A percentile compares a stretch with the other conserved stretches of the same genome.
These are phyloP conservation scores for Paulinella micropora DNA, from an alignment of 78 protist species.

Conservation along the genomic window DNA sequence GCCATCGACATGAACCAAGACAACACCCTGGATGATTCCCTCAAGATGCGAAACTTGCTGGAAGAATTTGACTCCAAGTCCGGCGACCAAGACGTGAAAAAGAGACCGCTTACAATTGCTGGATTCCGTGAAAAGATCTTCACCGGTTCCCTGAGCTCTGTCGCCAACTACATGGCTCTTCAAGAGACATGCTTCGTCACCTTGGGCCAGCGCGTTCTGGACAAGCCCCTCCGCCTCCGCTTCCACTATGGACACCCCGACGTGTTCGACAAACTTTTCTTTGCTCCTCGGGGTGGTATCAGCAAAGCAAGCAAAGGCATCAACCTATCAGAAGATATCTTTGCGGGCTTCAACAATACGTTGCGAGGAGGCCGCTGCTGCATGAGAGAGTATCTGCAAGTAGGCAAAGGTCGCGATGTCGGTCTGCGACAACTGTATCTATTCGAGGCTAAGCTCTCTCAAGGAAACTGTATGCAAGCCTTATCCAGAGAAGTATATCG, in stretches of 20 bases:
- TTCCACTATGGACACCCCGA: conserved; percentile 31
- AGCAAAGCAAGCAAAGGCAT: conserved; percentile 20
- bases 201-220: conserved; percentile 19
- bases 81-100: background rate
- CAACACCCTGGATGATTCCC: conserved; percentile 1
- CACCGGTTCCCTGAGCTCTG: conserved; percentile 6
- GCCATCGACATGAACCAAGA: conserved; percentile 28
- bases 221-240: background rate
- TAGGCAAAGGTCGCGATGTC: conserved; percentile 19
- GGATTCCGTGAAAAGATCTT: conserved; percentile 34
- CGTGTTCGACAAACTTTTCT: conserved; percentile 27
- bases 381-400: conserved; percentile 4
- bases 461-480: conserved; percentile 16
- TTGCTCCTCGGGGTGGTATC: conserved; percentile 9
- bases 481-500: conserved; percentile 17
- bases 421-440: conserved; percentile 22
- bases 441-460: conserved; percentile 24
- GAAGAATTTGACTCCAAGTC: background rate
- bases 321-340: conserved; percentile 27
- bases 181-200: conserved; percentile 28
- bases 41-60: conserved; percentile 25
- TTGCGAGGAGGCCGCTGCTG: conserved; percentile 11
- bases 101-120: background rate
- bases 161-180: conserved; percentile 19
- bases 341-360: conserved; percentile 14